Evolutionary conservation across 495 filamentous ascomycete species (phyloP).

Genomic region (Chaetomium tenue): DNA sequence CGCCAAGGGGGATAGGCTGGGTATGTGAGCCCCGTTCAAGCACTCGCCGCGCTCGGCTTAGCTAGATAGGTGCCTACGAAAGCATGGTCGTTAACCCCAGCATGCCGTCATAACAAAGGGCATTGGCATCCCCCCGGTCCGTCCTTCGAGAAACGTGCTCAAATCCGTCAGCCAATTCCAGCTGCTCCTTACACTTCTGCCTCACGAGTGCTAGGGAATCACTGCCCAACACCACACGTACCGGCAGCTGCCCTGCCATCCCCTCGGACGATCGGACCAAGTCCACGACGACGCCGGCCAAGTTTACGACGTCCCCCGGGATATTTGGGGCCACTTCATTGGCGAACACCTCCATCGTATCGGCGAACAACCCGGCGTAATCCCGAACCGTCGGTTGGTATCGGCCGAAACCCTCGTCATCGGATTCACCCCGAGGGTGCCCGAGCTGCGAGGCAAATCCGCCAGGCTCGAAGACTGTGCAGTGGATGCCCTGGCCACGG

Average conservation of each 20-base stretch:
- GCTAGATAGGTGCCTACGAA: neutral
- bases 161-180: neutral
- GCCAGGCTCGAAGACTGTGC: neutral
- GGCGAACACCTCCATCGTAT: neutral
- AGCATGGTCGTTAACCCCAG: neutral
- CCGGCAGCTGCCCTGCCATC: conserved; percentile 5
- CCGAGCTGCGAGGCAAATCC: neutral
- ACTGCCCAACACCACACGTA: neutral
- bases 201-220: neutral
- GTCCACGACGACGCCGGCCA: neutral
- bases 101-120: neutral
- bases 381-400: neutral
- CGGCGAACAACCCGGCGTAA: neutral
- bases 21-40: no score
- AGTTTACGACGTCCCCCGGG: neutral
- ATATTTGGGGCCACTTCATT: neutral
- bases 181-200: neutral
- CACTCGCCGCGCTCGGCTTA: neutral
- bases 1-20: no score
- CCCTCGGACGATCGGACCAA: neutral
- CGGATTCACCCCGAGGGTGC: neutral
- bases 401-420: neutral
- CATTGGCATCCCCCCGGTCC: neutral
- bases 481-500: neutral
- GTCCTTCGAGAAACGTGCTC: neutral